These are phyloP conservation scores for Pseudohalonectria lignicola DNA, from an alignment of 2,329 filamentous ascomycete species.

Conservation along the genomic window DNA sequence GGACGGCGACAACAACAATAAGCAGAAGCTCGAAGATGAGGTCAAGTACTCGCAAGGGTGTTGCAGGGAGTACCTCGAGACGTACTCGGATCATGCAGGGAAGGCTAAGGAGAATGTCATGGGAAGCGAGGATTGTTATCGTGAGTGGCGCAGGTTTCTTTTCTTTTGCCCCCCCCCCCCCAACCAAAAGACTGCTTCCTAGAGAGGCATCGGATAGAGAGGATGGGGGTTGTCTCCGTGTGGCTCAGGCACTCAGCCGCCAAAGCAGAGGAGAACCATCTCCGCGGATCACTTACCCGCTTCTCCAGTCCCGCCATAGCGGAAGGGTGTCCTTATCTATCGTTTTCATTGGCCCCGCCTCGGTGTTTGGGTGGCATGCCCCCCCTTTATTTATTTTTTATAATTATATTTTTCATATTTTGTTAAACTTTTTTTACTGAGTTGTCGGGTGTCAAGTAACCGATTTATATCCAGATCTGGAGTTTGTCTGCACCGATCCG, in stretches of 20 bases:
- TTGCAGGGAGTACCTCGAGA: conserved; percentile 20
- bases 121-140: conserved; percentile 19
- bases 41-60: conserved; percentile 13
- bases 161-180: not conserved
- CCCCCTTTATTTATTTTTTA: no score
- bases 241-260: no score
- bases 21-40: conserved; percentile 12
- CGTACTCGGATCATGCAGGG: conserved; percentile 18
- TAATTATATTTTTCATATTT: no score
- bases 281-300: not conserved
- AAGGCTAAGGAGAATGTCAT: conserved; percentile 18
- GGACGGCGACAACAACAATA: conserved; percentile 6
- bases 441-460: no score
- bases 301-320: not conserved
- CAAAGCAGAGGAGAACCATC: not conserved
- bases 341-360: no score
- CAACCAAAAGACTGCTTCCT: not conserved
- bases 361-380: no score
- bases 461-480: no score
- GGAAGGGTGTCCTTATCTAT: no score
- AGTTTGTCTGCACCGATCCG: conserved; percentile 27
- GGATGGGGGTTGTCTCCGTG: no score
- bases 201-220: not conserved
- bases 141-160: conserved; percentile 19
- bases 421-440: no score